Conservation (phyloP, 306 rosid genomes). For the Castanea crenata region DNA sequence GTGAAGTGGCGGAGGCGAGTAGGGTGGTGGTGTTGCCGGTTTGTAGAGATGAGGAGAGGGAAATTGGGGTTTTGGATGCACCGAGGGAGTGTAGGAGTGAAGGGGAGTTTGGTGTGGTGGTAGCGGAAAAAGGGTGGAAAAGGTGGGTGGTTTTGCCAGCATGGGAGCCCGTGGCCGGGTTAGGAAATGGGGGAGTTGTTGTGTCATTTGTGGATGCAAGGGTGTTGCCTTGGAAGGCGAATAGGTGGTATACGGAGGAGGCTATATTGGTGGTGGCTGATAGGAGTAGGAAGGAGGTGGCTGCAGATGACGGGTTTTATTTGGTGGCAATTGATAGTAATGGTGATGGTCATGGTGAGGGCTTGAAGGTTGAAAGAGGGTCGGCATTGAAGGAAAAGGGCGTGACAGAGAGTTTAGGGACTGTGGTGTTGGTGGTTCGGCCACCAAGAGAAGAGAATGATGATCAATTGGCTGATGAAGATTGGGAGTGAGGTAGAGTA, state of each 20-base stretch:
- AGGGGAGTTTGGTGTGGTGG: constrained; percentile 75
- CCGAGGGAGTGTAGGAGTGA: constrained; percentile 54
- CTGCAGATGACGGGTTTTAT: constrained; percentile 64
- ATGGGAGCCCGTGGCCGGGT: constrained; percentile 57
- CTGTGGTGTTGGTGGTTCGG: constrained; percentile 74
- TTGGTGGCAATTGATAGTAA: constrained; percentile 36
- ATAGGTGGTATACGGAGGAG: constrained; percentile 81
- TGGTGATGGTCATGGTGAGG: constrained; percentile 20
- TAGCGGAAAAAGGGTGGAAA: constrained; percentile 79
- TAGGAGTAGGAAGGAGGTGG: constrained; percentile 48
- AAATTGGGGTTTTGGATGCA: constrained; percentile 51
- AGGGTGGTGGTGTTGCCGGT: constrained; percentile 71
- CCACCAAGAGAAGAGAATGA: constrained; percentile 61
- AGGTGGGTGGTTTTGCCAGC: constrained; percentile 81
- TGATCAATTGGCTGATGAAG: constrained; percentile 64
- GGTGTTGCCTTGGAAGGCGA: constrained; percentile 78
- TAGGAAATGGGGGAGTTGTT: constrained; percentile 60
- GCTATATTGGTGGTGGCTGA: constrained; percentile 77
- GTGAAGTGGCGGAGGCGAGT: constrained; percentile 82
- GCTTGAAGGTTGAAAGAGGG: constrained; percentile 75
- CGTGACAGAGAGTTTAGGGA: constrained; percentile 58
- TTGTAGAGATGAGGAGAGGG: constrained; percentile 52
- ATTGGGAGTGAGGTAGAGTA: constrained; percentile 60
- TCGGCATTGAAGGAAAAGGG: constrained; percentile 47
- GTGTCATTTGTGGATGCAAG: constrained; percentile 75